Conservation (phyloP, 202 grass and related monocot species). For the Setaria viridis region DNA sequence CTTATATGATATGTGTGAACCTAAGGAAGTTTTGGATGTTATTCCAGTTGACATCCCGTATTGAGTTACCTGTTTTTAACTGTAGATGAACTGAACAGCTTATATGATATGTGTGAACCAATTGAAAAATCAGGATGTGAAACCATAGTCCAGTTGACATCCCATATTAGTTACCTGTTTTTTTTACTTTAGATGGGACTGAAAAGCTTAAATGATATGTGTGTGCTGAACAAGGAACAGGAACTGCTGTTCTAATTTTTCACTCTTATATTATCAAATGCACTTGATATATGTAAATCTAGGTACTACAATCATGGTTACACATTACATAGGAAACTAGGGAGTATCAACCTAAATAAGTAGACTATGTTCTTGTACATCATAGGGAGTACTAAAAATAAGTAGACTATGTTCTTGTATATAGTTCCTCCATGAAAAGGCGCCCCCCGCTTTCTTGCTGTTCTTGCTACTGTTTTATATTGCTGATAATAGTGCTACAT, state of each 20-base stretch:
- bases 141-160: background rate
- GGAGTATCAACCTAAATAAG: slow-evolving; percentile 1
- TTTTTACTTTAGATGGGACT: background rate
- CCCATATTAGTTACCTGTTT: background rate
- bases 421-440: slow-evolving; percentile 8
- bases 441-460: background rate
- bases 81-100: background rate
- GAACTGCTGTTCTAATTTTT: background rate
- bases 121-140: background rate
- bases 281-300: background rate
- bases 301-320: background rate
- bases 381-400: background rate
- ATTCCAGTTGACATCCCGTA: background rate
- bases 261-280: background rate
- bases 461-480: slow-evolving; percentile 30
- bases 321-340: background rate
- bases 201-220: background rate
- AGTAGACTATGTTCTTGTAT: background rate
- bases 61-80: background rate
- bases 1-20: background rate
- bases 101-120: background rate
- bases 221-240: background rate
- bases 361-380: background rate
- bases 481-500: slow-evolving; percentile 7
- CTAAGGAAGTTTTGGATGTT: background rate